Conservation (phyloP, 2,329 filamentous ascomycete species). For the Lachnellula hyalina region DNA sequence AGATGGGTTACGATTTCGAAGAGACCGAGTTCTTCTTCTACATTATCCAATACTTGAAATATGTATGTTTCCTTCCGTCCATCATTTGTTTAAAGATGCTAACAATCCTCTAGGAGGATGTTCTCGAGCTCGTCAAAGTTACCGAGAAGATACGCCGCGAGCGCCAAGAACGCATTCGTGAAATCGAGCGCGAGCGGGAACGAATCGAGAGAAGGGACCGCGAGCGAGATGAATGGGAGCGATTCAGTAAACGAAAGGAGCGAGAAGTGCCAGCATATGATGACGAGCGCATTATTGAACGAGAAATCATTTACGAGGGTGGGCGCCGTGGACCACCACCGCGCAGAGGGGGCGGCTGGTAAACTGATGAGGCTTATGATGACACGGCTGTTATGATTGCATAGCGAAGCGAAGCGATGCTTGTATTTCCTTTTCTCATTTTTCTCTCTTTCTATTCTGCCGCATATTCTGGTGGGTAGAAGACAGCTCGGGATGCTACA, state of each 20-base stretch:
- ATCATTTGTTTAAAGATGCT: conserved; percentile 17
- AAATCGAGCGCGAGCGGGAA: conserved; percentile 51
- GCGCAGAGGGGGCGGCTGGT: conserved; percentile 2
- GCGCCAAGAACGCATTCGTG: conserved; percentile 46
- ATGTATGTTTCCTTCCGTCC: conserved; percentile 55
- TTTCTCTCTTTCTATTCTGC: background rate
- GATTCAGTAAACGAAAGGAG: conserved; percentile 20
- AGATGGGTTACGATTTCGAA: conserved; percentile 80
- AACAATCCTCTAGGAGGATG: conserved; percentile 64
- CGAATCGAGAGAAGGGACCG: conserved; percentile 48
- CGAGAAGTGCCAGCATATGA: conserved; percentile 38
- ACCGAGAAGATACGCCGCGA: conserved; percentile 74
- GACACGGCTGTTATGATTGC: conserved; percentile 1
- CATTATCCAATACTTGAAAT: conserved; percentile 82
- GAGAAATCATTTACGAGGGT: conserved; percentile 60
- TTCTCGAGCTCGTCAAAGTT: conserved; percentile 74
- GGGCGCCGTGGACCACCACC: background rate
- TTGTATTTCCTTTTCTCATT: background rate
- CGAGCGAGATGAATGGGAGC: conserved; percentile 34
- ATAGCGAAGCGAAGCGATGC: conserved; percentile 1
- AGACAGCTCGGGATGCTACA: background rate
- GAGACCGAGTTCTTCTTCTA: conserved; percentile 89
- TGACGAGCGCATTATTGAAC: conserved; percentile 61
- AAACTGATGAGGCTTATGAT: background rate
- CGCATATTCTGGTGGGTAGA: background rate